Evolutionary conservation across 2,329 filamentous ascomycete species (phyloP).

Genomic region (Stagonosporopsis vannaccii): DNA sequence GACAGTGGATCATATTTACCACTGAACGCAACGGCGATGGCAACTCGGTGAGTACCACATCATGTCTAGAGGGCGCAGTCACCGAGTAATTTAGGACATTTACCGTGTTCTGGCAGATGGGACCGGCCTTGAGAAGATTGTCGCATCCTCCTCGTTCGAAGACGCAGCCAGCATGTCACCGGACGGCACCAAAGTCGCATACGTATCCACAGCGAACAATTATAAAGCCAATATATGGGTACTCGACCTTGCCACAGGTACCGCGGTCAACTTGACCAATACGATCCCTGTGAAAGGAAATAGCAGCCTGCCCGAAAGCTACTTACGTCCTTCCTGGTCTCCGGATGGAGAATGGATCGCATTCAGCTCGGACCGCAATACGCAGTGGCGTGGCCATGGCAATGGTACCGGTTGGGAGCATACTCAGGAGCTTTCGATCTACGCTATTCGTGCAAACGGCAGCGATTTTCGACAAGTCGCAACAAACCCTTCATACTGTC

Average conservation of each 20-base stretch:
- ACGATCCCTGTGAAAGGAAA: background rate
- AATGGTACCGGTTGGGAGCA: background rate
- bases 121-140: too few relatives aligned
- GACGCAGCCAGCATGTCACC: background rate
- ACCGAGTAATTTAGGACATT: background rate
- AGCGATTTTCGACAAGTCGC: too few relatives aligned
- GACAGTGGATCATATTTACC: background rate
- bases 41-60: slow-evolving; percentile 6
- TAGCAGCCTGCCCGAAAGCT: background rate
- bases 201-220: background rate
- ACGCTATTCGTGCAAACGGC: background rate
- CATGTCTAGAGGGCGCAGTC: background rate
- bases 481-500: too few relatives aligned
- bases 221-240: background rate
- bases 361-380: background rate
- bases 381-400: background rate
- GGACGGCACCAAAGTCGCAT: background rate
- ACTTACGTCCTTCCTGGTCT: background rate
- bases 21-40: slow-evolving; percentile 44
- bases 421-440: background rate
- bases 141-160: background rate
- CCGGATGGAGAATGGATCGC: background rate
- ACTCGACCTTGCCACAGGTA: background rate
- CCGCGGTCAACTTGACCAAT: background rate
- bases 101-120: background rate